A percentile compares a stretch with the other conserved stretches of the same genome.
phyloP scores from a whole-genome alignment of 2,329 filamentous ascomycete genomes.

The Ophiostoma montium region DNA sequence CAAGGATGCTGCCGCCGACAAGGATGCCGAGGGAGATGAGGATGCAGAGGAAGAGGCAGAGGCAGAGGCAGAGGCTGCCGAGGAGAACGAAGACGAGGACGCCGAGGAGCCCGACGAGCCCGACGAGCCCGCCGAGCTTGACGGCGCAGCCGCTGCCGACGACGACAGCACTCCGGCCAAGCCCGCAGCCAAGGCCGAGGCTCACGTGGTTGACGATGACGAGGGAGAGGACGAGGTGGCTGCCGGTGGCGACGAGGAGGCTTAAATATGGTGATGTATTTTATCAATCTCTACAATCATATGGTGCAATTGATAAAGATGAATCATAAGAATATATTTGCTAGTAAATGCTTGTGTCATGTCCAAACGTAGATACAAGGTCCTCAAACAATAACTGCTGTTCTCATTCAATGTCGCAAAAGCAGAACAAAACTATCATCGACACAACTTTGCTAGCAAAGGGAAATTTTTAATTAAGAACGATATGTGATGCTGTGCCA shows the following conservation, averaged over 20 bases:
- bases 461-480: neutral
- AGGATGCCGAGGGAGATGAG: conserved; percentile 14
- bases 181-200: conserved; percentile 8
- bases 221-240: conserved; percentile 6
- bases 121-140: conserved; percentile 18
- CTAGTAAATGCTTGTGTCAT: too few species aligned
- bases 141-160: conserved; percentile 17
- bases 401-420: too few species aligned
- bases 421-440: too few species aligned
- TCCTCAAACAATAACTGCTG: too few species aligned
- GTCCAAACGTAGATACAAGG: too few species aligned
- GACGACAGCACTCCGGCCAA: conserved; percentile 9
- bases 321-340: too few species aligned
- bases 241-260: conserved; percentile 12
- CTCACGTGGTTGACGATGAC: conserved; percentile 5
- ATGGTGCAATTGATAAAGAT: too few species aligned
- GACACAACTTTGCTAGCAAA: neutral
- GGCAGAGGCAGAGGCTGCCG: conserved; percentile 11
- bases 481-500: neutral
- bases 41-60: conserved; percentile 17
- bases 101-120: conserved; percentile 18
- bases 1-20: conserved; percentile 13
- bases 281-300: too few species aligned
- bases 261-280: too few species aligned
- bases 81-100: neutral